Evolutionary conservation across 2,329 filamentous ascomycete species (phyloP).

Genomic region (Phyllosticta paracitricarpa): DNA sequence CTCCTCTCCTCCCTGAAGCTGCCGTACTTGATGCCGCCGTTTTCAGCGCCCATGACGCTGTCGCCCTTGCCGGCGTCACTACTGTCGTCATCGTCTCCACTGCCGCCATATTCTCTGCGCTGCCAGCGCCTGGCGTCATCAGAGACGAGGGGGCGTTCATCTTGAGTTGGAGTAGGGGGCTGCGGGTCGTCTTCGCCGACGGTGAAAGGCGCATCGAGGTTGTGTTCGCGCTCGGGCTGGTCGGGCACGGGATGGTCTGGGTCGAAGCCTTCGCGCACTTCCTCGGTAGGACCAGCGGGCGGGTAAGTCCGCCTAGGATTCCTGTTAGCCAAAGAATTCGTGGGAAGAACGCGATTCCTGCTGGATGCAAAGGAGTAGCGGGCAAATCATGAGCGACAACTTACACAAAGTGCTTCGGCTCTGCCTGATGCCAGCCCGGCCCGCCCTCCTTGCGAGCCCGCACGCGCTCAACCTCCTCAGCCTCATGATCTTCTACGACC

Average conservation of each 20-base stretch:
- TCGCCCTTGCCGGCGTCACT: constrained; percentile 15
- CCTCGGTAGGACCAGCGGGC: constrained; percentile 37
- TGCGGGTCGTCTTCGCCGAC: constrained; percentile 32
- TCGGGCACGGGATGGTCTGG: constrained; percentile 36
- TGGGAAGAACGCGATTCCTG: not conserved
- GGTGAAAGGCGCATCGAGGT: constrained; percentile 34
- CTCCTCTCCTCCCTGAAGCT: constrained; percentile 34
- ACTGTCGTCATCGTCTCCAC: not conserved
- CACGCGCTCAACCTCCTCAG: constrained; percentile 53
- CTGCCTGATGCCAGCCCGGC: constrained; percentile 48
- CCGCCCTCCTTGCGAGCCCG: constrained; percentile 53
- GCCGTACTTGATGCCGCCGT: constrained; percentile 20
- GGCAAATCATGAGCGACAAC: constrained; percentile 14
- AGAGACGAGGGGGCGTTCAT: constrained; percentile 27
- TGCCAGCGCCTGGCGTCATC: constrained; percentile 38
- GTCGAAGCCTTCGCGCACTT: constrained; percentile 46
- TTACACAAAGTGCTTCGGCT: constrained; percentile 47
- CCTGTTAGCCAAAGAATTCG: constrained; percentile 10
- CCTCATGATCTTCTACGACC: constrained; percentile 53
- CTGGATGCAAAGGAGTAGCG: not conserved
- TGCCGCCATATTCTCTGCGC: constrained; percentile 21
- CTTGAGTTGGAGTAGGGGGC: constrained; percentile 19
- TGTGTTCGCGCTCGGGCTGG: constrained; percentile 34
- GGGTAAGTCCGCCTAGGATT: constrained; percentile 36
- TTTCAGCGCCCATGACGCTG: constrained; percentile 11